Conservation (phyloP, 2,329 filamentous ascomycete species). For the Fusarium sp. region DNA sequence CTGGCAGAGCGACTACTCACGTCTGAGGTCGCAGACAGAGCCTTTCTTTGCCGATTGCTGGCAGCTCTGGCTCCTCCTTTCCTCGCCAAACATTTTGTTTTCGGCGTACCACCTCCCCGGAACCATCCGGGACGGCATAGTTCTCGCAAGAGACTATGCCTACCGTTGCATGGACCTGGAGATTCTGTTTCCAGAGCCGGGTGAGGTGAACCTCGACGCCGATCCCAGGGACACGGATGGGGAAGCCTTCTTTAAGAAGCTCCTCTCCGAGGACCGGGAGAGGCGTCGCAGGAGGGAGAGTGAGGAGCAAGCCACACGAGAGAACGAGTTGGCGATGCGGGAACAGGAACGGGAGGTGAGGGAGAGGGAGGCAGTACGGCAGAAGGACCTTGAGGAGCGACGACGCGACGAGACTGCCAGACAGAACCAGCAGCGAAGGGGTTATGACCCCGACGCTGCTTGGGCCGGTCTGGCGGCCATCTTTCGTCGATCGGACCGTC, state of each 20-base stretch:
- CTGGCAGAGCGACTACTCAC: not conserved
- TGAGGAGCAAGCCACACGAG: not conserved
- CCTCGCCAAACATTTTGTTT: constrained; percentile 2
- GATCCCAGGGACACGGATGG: constrained; percentile 3
- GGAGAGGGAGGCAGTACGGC: not conserved
- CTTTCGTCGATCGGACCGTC: not conserved
- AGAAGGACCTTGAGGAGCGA: not conserved
- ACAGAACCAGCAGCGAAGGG: not conserved
- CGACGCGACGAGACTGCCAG: constrained; percentile 1
- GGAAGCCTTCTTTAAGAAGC: constrained; percentile 16
- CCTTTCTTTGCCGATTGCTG: not conserved
- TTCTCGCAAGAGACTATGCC: constrained; percentile 12
- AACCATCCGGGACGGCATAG: not conserved
- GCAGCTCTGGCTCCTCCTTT: constrained; percentile 8
- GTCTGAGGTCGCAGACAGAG: not conserved
- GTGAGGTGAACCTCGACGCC: not conserved
- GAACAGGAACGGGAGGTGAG: not conserved
- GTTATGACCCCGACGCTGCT: not conserved
- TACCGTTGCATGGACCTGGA: constrained; percentile 3
- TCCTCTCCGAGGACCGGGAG: constrained; percentile 7
- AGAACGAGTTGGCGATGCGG: not conserved
- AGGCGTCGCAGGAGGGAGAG: not conserved
- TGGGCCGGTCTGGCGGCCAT: not conserved
- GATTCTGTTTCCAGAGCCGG: not conserved
- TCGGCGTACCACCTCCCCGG: not conserved